phyloP scores from a whole-genome alignment of 108 stramenopile genomes.

The Nitzschia palea region DNA sequence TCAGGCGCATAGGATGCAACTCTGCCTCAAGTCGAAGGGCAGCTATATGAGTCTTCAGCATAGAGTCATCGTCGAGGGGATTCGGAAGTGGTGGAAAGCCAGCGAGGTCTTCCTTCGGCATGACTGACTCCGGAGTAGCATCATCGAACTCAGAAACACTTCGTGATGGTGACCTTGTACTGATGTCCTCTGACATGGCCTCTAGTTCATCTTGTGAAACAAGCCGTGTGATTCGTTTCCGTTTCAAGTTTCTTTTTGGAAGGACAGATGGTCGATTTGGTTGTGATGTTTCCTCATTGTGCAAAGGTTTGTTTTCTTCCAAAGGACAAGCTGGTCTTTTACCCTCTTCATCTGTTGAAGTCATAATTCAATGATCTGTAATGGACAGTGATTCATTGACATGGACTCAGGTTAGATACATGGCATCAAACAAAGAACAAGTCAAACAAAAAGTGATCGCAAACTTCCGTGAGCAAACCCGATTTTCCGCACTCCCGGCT shows the following conservation, averaged over 20 bases:
- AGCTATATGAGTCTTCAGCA: slow-evolving; percentile 20
- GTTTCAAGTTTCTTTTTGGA: slow-evolving; percentile 11
- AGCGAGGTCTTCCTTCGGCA: neutral
- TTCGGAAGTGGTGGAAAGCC: neutral
- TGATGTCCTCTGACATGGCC: neutral
- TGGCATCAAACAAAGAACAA: neutral
- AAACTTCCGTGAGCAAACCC: too few species aligned
- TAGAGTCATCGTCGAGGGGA: neutral
- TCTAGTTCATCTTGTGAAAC: slow-evolving; percentile 23
- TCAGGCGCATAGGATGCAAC: slow-evolving; percentile 41
- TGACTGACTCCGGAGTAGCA: neutral
- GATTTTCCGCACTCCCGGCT: too few species aligned
- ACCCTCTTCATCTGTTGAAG: too few species aligned
- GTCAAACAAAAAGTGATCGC: neutral
- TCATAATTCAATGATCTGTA: too few species aligned
- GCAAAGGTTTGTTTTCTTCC: too few species aligned
- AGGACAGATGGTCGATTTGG: neutral
- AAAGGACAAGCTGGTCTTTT: too few species aligned
- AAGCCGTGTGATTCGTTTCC: slow-evolving; percentile 17
- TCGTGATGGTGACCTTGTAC: neutral
- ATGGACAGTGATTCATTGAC: too few species aligned
- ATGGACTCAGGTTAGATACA: too few species aligned
- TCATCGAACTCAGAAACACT: slow-evolving; percentile 1
- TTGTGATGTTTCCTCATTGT: too few species aligned
- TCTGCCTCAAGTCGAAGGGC: slow-evolving; percentile 47